These are phyloP conservation scores for Lipomyces yamadae DNA, from an alignment of 805 yeast genomes.

Conservation along the genomic window DNA sequence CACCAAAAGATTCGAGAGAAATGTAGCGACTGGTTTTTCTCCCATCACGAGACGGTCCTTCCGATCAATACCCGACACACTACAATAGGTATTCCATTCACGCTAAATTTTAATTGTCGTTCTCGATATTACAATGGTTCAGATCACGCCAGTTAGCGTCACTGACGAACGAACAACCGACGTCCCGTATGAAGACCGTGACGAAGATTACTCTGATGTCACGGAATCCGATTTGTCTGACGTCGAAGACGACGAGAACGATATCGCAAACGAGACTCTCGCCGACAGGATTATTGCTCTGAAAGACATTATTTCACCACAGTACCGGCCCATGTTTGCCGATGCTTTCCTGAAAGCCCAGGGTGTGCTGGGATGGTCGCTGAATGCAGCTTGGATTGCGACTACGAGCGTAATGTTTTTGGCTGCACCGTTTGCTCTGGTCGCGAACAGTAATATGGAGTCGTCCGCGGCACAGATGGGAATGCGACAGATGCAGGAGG, in stretches of 20 bases:
- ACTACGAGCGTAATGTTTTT: conserved; percentile 82
- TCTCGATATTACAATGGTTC: conserved; percentile 23
- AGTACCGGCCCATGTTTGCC: conserved; percentile 64
- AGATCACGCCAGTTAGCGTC: conserved; percentile 33
- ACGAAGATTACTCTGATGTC: conserved; percentile 34
- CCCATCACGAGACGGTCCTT: background rate
- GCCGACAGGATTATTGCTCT: conserved; percentile 88
- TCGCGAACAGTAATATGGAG: conserved; percentile 43
- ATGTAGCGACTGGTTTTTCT: background rate
- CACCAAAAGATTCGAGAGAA: background rate
- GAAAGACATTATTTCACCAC: conserved; percentile 89
- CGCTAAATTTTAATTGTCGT: background rate
- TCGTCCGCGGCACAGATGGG: conserved; percentile 50
- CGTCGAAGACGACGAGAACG: conserved; percentile 69
- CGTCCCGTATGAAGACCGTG: conserved; percentile 29
- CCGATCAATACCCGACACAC: background rate
- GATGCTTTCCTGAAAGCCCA: conserved; percentile 45
- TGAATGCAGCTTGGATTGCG: conserved; percentile 77
- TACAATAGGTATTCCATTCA: background rate
- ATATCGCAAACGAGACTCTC: conserved; percentile 77
- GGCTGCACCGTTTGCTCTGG: conserved; percentile 91
- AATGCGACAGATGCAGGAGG: conserved; percentile 74
- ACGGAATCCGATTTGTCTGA: conserved; percentile 39
- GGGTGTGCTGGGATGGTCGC: conserved; percentile 51
- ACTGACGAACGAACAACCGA: conserved; percentile 25